Base-by-base conservation (phyloP, 192 early-diverging fungal genomes). In the Gryganskiella cystojenkinii region DNA sequence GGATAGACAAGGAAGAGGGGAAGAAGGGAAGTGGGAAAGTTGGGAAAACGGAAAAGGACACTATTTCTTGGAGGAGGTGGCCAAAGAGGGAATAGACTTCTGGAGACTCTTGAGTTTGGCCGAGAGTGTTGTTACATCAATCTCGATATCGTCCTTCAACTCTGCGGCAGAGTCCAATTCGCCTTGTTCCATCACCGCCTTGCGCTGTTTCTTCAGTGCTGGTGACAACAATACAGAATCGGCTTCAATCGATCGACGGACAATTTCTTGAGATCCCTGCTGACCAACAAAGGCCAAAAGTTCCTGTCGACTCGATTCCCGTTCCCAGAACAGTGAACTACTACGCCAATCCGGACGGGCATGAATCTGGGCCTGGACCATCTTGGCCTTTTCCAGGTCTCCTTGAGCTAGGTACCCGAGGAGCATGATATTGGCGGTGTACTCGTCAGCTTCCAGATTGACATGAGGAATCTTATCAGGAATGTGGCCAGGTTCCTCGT, bases 401-500 rank as follows among this genome's bases (percentile, higher is more conserved):
- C 61, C 52, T 5, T 31, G 20, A 14, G 34, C 28, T 8, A 69
- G 34, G 42, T 78, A 78, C 9, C 74, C 74, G 42, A 78, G 64
- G 6, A 78, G 56, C 74, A 78, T 58, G 40, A 78, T 78, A 4
- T 64, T 78, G 37, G 74, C 74, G 6, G 74, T 78, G 49, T 69
- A 68, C 28, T 78, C 74, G 43, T 78, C 74, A 17, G 74, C 66
- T 0, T 69, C 55, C 46, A 78, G 43, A 58, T 68, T 11, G 1
- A 67, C 35, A 24, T 27, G 34, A n/a, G 19, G 15, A 7, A 11
- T 20, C 5, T 20, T 3, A 28, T 5, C 13, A 24, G 24, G 61
- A 46, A 15, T 33, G 35, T 3, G 33, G 45, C 17, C 17, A 53
- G 53, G 5, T 14, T 14, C 19, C 34, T 6, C 20, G 54, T 31